Base-by-base conservation (phyloP, 495 filamentous ascomycete genomes). In the Melanomma pulvis-pyrius region DNA sequence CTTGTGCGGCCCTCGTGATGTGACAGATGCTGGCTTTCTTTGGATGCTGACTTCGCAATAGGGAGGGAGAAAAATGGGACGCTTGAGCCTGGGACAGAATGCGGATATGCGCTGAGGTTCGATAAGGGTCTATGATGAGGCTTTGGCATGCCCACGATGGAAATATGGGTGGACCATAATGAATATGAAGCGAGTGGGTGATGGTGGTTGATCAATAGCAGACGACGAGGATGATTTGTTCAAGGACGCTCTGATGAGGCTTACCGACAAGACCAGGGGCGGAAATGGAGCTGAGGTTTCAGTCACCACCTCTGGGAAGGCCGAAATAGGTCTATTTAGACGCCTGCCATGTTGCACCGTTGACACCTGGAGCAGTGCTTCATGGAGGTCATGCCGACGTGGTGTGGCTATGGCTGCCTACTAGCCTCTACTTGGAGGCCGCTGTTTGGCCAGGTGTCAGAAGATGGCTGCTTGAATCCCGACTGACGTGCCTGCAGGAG, bases 321-420 rank as follows among this genome's bases (percentile, higher is more conserved):
- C 24, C 15, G 51, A 30, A 19, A n/a, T 26, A 5, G 17, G 11
- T 54, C 3, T 32, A 2, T 26, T 11, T 34, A 29, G 25, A 13
- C 32, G 51, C 51, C 13, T 30, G 26, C 28, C 22, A 25, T 54
- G 25, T 54, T 9, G 26, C 24, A 11, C 29, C 2, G 25, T 30
- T 11, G 51, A 17, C 22, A 34, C 51, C 51, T 19, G 12, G 13
- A 7, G 51, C 51, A 2, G 6, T 32, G 24, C 21, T 17, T 19
- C 51, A 19, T 15, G 12, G 3, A 54, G 51, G 51, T 54, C 51
- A 54, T 54, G 51, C 51, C 51, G 22, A 17, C 51, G 21, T 5
- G 39, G 13, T 44, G 39, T 44, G 39, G 39, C 17, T n/a, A 15
- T 7, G 9, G 39, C 17, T 34, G 30, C 5, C 30, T 34, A 12